Percentiles rank a stretch among this genome's conserved stretches.
These are phyloP conservation scores for Pyrus hybrid DNA, from an alignment of 331 rosid species.

Conservation along the genomic window DNA sequence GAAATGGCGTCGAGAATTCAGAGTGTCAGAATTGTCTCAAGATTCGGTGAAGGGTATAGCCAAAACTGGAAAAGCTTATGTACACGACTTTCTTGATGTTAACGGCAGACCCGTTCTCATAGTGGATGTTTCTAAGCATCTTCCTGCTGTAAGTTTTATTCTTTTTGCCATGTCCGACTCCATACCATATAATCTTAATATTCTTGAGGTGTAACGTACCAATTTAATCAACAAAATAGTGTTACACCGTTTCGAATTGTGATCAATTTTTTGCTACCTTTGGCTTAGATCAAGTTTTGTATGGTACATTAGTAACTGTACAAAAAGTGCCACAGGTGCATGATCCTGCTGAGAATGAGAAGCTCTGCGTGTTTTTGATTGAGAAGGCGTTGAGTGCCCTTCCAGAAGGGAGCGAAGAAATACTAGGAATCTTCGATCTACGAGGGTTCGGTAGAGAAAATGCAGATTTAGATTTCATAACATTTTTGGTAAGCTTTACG, in stretches of 20 bases:
- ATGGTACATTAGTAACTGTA: background rate
- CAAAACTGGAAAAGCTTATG: constrained; percentile 70
- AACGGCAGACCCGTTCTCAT: constrained; percentile 70
- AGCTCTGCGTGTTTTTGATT: constrained; percentile 63
- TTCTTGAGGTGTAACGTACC: background rate
- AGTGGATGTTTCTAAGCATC: constrained; percentile 70
- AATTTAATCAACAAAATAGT: background rate
- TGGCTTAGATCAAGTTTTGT: background rate
- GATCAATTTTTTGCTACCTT: background rate
- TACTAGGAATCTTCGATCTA: constrained; percentile 74
- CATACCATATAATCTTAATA: background rate
- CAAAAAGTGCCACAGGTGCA: constrained; percentile 41
- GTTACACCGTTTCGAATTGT: background rate
- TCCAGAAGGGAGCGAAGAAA: constrained; percentile 62
- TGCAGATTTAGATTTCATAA: constrained; percentile 65
- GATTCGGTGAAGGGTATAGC: constrained; percentile 50
- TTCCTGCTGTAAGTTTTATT: constrained; percentile 53
- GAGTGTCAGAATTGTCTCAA: constrained; percentile 63
- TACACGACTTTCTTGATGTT: constrained; percentile 70
- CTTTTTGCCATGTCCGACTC: background rate
- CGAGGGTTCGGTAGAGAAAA: constrained; percentile 66
- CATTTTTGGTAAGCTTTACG: constrained; percentile 57
- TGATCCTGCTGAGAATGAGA: constrained; percentile 60
- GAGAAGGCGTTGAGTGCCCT: constrained; percentile 75
- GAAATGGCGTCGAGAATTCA: constrained; percentile 93